A percentile compares a stretch with the other conserved stretches of the same genome.
Evolutionary conservation across 106 monocot genomes (phyloP).

Genomic region (Apostasia ramifera): DNA sequence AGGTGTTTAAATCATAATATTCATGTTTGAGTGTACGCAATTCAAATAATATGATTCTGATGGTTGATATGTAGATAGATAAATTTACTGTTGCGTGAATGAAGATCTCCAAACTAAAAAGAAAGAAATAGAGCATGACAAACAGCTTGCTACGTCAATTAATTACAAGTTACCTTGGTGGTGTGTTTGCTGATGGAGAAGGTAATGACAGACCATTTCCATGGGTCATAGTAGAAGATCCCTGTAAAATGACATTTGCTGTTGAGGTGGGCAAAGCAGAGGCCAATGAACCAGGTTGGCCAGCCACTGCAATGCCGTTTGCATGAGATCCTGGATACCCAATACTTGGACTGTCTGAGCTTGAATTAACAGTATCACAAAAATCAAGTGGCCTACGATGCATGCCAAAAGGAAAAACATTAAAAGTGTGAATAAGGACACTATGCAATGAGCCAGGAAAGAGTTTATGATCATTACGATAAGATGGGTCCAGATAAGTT

Average conservation of each 20-base stretch:
- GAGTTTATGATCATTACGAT: constrained; percentile 37
- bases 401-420: background rate
- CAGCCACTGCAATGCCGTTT: constrained; percentile 30
- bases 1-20: too few relatives aligned
- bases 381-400: constrained; percentile 77
- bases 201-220: constrained; percentile 41
- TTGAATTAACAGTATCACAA: constrained; percentile 54
- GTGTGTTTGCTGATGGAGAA: constrained; percentile 33
- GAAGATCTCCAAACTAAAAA: too few relatives aligned
- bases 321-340: constrained; percentile 58
- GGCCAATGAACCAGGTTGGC: constrained; percentile 39
- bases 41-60: too few relatives aligned
- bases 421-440: background rate
- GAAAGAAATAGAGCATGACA: background rate
- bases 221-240: constrained; percentile 54
- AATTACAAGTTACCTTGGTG: constrained; percentile 48
- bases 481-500: constrained; percentile 48
- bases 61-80: too few relatives aligned
- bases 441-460: background rate
- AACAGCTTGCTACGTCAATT: background rate
- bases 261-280: constrained; percentile 47
- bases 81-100: too few relatives aligned
- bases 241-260: constrained; percentile 41
- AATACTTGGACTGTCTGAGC: constrained; percentile 30
- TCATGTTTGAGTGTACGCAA: too few relatives aligned